Evolutionary conservation across 441 rosid species (phyloP).

Genomic region (Raphanus hybrid): DNA sequence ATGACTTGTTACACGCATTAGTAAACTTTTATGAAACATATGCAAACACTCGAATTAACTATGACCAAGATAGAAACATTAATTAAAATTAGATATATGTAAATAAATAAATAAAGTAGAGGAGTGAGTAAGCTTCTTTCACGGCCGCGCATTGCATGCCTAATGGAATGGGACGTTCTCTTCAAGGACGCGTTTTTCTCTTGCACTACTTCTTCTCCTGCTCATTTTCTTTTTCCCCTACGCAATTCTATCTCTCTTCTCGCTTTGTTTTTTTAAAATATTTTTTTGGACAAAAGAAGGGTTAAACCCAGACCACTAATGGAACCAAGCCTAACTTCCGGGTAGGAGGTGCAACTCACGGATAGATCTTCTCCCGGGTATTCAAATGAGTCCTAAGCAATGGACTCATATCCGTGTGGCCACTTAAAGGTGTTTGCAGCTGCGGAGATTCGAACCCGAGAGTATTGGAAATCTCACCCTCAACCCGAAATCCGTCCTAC

Average conservation of each 20-base stretch:
- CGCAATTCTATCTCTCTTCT: conserved; percentile 37
- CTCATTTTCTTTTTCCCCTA: conserved; percentile 28
- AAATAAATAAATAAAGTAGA: not conserved
- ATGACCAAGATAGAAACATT: not conserved
- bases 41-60: conserved; percentile 11
- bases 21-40: conserved; percentile 17
- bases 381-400: too few species aligned
- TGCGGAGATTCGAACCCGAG: too few species aligned
- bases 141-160: conserved; percentile 46
- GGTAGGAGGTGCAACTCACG: too few species aligned
- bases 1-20: conserved; percentile 25
- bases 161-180: conserved; percentile 45
- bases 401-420: too few species aligned
- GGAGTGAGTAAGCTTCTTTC: conserved; percentile 45
- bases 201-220: conserved; percentile 17
- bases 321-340: too few species aligned
- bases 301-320: too few species aligned
- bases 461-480: too few species aligned
- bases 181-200: conserved; percentile 41
- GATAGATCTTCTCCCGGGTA: too few species aligned
- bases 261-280: too few species aligned
- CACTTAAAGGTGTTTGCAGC: too few species aligned
- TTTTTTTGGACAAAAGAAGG: too few species aligned
- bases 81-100: not conserved
- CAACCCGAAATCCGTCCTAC: too few species aligned